Evolutionary conservation across 129 eudicot species (phyloP).

Genomic region (Ambrosia trifida): DNA sequence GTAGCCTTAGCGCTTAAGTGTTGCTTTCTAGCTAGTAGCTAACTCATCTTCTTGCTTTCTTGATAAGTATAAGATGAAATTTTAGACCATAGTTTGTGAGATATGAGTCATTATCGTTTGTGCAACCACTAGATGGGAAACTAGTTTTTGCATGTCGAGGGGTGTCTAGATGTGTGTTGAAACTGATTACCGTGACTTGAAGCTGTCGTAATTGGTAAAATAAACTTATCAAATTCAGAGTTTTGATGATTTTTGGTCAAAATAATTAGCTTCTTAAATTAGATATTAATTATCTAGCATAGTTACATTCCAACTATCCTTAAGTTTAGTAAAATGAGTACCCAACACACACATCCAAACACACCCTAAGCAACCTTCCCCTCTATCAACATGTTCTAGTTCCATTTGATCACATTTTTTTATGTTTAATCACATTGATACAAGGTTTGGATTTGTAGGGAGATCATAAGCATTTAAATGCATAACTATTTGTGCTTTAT

Average conservation of each 20-base stretch:
- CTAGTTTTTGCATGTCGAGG: background rate
- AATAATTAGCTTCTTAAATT: background rate
- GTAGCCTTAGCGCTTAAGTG: background rate
- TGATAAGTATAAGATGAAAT: no score
- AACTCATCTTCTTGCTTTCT: background rate
- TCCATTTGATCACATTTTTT: no score
- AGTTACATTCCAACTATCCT: background rate
- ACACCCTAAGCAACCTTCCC: background rate
- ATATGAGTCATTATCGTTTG: constrained; percentile 22
- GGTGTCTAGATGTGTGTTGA: constrained; percentile 1
- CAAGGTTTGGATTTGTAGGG: background rate
- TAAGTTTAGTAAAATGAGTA: background rate
- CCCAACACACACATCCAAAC: background rate
- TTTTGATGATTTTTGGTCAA: background rate
- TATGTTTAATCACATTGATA: background rate
- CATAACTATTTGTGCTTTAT: background rate
- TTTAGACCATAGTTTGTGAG: background rate
- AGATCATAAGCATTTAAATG: background rate
- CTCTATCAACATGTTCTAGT: no score
- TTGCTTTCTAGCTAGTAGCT: background rate
- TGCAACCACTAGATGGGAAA: background rate
- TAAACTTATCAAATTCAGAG: background rate
- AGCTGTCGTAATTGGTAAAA: constrained; percentile 1
- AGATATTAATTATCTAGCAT: background rate
- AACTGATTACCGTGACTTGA: background rate